Conservation (phyloP, 306 rosid species). For the Begonia peltatifolia region DNA sequence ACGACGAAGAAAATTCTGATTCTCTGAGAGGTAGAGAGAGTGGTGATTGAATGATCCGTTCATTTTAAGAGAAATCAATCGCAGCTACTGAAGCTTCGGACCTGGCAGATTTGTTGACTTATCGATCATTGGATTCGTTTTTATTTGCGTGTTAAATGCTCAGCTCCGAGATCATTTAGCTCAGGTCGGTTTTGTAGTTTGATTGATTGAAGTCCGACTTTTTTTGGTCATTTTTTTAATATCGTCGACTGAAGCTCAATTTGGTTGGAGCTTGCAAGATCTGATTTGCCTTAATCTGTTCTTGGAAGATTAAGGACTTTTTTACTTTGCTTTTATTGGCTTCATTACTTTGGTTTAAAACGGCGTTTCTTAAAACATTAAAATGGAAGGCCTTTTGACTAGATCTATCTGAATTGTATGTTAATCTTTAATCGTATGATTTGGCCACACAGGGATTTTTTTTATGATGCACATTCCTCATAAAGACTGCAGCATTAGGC, state of each 20-base stretch:
- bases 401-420: too few species aligned
- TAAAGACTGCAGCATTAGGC: too few species aligned
- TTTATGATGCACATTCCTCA: too few species aligned
- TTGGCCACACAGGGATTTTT: too few species aligned
- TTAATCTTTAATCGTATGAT: too few species aligned
- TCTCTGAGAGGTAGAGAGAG: too few species aligned
- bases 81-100: conserved; percentile 24
- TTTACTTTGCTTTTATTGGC: too few species aligned
- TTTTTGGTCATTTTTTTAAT: background rate
- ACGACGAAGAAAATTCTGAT: too few species aligned
- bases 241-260: conserved; percentile 2
- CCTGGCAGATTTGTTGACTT: conserved; percentile 14
- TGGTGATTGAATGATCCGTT: too few species aligned
- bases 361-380: too few species aligned
- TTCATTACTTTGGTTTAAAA: too few species aligned
- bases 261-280: conserved; percentile 22
- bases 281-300: conserved; percentile 15
- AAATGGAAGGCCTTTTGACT: too few species aligned
- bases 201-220: conserved; percentile 1
- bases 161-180: conserved; percentile 24
- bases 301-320: background rate
- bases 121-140: background rate
- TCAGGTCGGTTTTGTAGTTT: conserved; percentile 10
- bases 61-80: conserved; percentile 4
- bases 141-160: conserved; percentile 24